Conservation (phyloP, 2,329 filamentous ascomycete species). For the Fusarium sp. region DNA sequence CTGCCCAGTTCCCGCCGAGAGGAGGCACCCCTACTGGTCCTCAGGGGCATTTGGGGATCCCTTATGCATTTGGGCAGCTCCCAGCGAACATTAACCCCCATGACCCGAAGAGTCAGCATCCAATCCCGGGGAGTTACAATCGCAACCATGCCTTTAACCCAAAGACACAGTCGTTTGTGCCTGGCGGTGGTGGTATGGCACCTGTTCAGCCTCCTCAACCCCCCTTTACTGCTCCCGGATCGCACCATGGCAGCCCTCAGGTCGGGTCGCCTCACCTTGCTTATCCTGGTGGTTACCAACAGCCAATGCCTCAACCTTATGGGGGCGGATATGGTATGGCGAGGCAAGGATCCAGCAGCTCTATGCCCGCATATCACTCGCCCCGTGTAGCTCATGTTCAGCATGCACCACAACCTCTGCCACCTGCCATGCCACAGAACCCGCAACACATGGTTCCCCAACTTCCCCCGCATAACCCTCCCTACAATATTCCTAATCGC, state of each 20-base stretch:
- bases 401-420: conserved; percentile 58
- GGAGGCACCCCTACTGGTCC: conserved; percentile 50
- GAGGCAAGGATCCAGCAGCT: conserved; percentile 68
- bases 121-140: conserved; percentile 85
- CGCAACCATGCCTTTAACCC: conserved; percentile 88
- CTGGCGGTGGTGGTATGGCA: conserved; percentile 64
- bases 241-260: conserved; percentile 67
- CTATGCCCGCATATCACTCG: conserved; percentile 64
- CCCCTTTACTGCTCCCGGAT: conserved; percentile 62
- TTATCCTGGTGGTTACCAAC: conserved; percentile 63
- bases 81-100: conserved; percentile 77
- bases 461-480: conserved; percentile 59
- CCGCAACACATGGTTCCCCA: conserved; percentile 56
- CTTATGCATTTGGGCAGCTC: conserved; percentile 84
- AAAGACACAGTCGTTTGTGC: conserved; percentile 92
- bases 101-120: conserved; percentile 81
- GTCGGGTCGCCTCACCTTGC: conserved; percentile 64
- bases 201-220: conserved; percentile 62
- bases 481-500: conserved; percentile 62
- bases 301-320: conserved; percentile 61
- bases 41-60: conserved; percentile 54
- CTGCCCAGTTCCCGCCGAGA: conserved; percentile 50
- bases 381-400: conserved; percentile 53
- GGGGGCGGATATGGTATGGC: conserved; percentile 66
- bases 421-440: conserved; percentile 54